Conservation (phyloP, 1,139 yeast species). For the Taiozyma onychis region DNA sequence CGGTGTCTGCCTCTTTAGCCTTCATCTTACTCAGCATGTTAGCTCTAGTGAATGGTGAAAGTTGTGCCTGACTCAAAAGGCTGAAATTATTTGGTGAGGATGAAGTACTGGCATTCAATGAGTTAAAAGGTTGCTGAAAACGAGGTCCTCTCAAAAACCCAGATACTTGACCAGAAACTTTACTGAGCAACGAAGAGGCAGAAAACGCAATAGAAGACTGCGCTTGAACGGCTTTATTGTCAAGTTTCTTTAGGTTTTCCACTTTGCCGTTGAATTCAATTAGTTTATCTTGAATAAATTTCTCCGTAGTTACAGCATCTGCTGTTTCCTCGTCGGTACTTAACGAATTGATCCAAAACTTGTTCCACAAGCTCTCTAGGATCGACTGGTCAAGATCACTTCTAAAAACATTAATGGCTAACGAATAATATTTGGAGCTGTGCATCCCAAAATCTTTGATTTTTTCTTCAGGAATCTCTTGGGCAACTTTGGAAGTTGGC, state of each 20-base stretch:
- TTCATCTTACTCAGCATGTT: constrained; percentile 12
- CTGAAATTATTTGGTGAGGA: constrained; percentile 3
- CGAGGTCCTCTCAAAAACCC: background rate
- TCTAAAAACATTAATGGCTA: constrained; percentile 60
- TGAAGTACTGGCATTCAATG: background rate
- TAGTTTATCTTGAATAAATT: constrained; percentile 26
- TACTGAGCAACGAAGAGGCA: background rate
- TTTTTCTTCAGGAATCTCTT: constrained; percentile 39
- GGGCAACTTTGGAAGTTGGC: background rate
- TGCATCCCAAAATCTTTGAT: constrained; percentile 66
- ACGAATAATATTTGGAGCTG: constrained; percentile 62
- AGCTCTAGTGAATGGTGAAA: constrained; percentile 21
- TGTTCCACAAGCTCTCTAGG: constrained; percentile 41
- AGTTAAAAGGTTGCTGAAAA: background rate
- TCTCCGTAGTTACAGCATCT: constrained; percentile 24
- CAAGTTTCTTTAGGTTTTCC: constrained; percentile 10
- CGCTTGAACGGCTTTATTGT: background rate
- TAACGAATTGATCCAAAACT: constrained; percentile 44
- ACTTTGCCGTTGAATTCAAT: constrained; percentile 14
- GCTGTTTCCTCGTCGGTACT: constrained; percentile 20
- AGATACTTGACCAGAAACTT: background rate
- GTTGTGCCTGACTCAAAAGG: constrained; percentile 7
- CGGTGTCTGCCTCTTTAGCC: constrained; percentile 11
- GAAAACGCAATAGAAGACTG: background rate
- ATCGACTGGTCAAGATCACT: constrained; percentile 46